Evolutionary conservation across 2,329 filamentous ascomycete species (phyloP), one percentile per base, ranked within the genome.

Genomic region (Claviceps arundinis): DNA sequence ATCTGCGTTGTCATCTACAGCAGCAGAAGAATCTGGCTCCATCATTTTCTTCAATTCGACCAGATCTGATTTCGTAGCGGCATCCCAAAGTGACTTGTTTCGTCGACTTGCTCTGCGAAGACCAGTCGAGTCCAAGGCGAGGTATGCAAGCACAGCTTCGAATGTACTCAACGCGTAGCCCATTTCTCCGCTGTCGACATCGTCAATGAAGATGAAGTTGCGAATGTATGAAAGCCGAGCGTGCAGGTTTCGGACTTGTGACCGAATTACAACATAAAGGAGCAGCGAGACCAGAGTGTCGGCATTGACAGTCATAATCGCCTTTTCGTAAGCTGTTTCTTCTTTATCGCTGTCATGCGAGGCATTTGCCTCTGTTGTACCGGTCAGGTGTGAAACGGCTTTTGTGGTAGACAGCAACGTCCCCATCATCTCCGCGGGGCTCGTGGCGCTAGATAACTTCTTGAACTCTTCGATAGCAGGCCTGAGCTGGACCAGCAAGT

Each of bases 191-290:
- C 83, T 94, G 58, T 98, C 93, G 8, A 98, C 89, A 68, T 98
- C 93, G 60, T 97, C 93, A 49, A 95, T 90, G 67, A 95, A 98
- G 58, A 96, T 93, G 63, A 96, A 98, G 62, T 95, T 89, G 44
- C 91, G 86, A 76, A 97, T 95, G 65, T 97, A 98, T n/a, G 86
- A 76, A 47, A 98, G 72, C 19, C 91, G 80, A 3, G 93, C 89
- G 60, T 95, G 88, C 8, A 98, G 73, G 67, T 96, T 85, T 54
- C 87, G 82, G 26, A 95, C 82, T 55, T 93, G 87, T 11, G 91
- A 88, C 56, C 91, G 80, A 55, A 98, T 97, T 11, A 98, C 87
- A 16, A 98, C 89, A 56, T 95, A 83, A 19, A 98, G 75, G 14
- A 98, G 75, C 54, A 98, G 71, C 0, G 93, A 96, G 2, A 98